Evolutionary conservation across 2,329 filamentous ascomycete genomes (phyloP).

Genomic region (Fusarium sp.): DNA sequence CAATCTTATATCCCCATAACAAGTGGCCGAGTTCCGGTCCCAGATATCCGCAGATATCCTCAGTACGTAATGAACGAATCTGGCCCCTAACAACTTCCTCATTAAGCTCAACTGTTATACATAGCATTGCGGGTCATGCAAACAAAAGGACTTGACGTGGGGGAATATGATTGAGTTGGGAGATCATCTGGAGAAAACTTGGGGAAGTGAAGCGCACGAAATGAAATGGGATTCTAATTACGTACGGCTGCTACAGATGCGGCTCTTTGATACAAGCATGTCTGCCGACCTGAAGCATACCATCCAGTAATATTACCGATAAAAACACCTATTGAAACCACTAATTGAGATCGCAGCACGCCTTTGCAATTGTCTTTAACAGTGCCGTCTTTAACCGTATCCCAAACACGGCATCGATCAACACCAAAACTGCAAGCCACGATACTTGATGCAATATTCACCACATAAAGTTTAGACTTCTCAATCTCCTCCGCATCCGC

Average conservation of each 20-base stretch:
- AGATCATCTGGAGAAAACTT: slow-evolving; percentile 32
- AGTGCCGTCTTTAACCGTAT: neutral
- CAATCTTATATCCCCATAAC: neutral
- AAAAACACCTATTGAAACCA: neutral
- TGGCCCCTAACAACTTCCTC: neutral
- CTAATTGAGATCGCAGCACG: neutral
- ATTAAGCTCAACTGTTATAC: neutral
- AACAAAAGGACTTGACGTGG: neutral
- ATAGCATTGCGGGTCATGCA: neutral
- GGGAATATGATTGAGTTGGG: slow-evolving; percentile 6
- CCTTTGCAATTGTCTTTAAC: neutral
- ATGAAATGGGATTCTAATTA: neutral
- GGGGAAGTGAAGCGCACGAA: slow-evolving; percentile 13
- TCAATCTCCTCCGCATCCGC: neutral
- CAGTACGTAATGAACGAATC: neutral
- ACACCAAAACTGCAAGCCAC: neutral
- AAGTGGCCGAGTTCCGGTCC: neutral
- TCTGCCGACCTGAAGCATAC: neutral
- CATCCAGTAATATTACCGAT: neutral
- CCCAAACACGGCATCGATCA: neutral
- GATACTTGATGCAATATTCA: neutral
- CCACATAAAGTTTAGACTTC: slow-evolving; percentile 4
- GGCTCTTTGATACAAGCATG: neutral
- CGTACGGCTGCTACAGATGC: neutral
- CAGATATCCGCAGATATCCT: neutral